Base-by-base conservation (phyloP, 768 basidiomycete species). In the Russula griseocarnosa region DNA sequence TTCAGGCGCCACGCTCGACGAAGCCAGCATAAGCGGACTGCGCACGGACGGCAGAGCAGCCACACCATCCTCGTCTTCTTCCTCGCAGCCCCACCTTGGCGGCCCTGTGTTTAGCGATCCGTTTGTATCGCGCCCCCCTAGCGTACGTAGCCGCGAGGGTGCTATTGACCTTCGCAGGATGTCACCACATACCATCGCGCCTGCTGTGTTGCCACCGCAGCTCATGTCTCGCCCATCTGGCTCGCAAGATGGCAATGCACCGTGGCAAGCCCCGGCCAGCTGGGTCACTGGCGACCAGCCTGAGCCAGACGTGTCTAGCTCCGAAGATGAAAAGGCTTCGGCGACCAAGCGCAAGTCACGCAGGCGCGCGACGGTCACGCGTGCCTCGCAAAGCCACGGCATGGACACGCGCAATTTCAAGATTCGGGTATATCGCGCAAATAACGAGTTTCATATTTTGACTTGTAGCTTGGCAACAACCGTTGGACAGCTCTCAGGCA, bases 401-500 rank as follows among this genome's bases (percentile, higher is more conserved):
- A 38, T 53, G 18, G 55, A 64, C 11, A 52, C 38, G 26, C 60
- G 53, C 57, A 55, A 49, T 32, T 87, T 84, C 69, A 80, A 78
- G 64, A 83, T 96, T 62, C 84, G 93, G 51, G 86, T 97, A 62
- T 90, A 92, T 71, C 82, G 87, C 20, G 81, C 83, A 53, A 86
- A 90, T 69, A 83, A 83, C 52, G 82, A 84, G 10, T 91, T 86
- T 71, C 86, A 90, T 62, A 82, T 90, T 61, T 82, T 90, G 28
- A 77, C 81, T 16, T 84, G 91, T 55, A 79, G 81, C 1, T 76
- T 88, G 53, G 74, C 77, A 20, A 83, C 86, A 11, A 92, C 87
- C 1, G 91, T 92, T 3, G 80, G 80, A 13, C 83, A 87, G 30
- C 72, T 97, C 55, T 83, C 82, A 7, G 79, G 81, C 2, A 79